Conservation (phyloP, 140 eudicot genomes). For the Oenanthe javanica region DNA sequence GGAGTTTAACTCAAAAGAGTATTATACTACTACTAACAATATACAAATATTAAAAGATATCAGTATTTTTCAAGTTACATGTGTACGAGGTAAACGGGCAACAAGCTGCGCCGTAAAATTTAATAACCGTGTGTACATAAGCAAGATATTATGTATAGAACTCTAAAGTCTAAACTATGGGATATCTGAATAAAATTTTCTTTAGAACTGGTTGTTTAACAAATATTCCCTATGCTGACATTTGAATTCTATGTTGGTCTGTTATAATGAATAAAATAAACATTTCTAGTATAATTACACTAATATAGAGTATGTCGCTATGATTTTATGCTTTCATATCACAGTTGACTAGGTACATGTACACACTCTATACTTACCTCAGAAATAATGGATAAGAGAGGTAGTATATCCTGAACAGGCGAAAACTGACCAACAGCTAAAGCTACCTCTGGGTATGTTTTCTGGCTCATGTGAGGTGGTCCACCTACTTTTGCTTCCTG, state of each 20-base stretch:
- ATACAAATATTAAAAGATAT: too few relatives aligned
- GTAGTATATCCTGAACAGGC: slow-evolving; percentile 50
- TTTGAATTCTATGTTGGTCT: too few relatives aligned
- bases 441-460: slow-evolving; percentile 27
- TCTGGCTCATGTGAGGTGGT: slow-evolving; percentile 25
- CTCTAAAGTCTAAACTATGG: not conserved
- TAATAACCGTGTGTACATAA: not conserved
- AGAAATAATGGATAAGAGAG: slow-evolving; percentile 51
- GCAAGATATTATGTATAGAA: not conserved
- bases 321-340: not conserved
- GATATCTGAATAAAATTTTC: not conserved
- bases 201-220: not conserved
- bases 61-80: too few relatives aligned
- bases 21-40: not conserved
- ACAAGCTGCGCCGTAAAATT: too few relatives aligned
- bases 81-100: too few relatives aligned
- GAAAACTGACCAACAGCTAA: slow-evolving; percentile 33
- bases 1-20: not conserved
- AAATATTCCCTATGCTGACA: too few relatives aligned
- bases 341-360: not conserved
- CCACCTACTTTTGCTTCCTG: slow-evolving; percentile 41
- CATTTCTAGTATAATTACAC: not conserved
- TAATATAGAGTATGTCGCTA: not conserved
- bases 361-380: slow-evolving; percentile 46
- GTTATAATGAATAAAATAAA: not conserved